Evolutionary conservation across 2,329 filamentous ascomycete species (phyloP).

Genomic region (Coleophoma cylindrospora): DNA sequence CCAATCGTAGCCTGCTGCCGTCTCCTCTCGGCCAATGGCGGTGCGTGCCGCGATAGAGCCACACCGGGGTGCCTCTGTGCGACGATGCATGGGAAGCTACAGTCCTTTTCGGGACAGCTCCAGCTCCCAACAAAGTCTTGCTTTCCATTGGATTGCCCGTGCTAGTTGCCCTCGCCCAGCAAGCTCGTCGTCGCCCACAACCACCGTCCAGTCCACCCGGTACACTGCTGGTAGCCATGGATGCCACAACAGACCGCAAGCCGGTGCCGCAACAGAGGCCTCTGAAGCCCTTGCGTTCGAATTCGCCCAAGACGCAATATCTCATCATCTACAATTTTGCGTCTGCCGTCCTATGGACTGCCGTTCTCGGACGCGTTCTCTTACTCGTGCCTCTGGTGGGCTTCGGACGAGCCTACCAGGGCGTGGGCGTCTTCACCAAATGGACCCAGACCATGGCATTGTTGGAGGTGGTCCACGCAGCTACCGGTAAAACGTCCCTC

Average conservation of each 20-base stretch:
- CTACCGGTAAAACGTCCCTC: slow-evolving; percentile 54
- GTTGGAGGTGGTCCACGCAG: slow-evolving; percentile 78
- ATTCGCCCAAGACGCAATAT: slow-evolving; percentile 57
- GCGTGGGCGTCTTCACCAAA: slow-evolving; percentile 62
- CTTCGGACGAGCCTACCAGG: slow-evolving; percentile 53
- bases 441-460: slow-evolving; percentile 80
- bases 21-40: too few relatives aligned
- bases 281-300: slow-evolving; percentile 25
- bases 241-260: not conserved
- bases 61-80: too few relatives aligned
- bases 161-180: too few relatives aligned
- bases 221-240: not conserved
- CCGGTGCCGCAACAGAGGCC: slow-evolving; percentile 9
- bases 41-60: too few relatives aligned
- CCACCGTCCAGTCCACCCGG: too few relatives aligned
- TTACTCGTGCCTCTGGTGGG: slow-evolving; percentile 47
- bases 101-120: too few relatives aligned
- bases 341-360: slow-evolving; percentile 73
- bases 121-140: too few relatives aligned
- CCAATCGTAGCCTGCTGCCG: too few relatives aligned
- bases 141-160: too few relatives aligned
- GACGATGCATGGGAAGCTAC: too few relatives aligned
- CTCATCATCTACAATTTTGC: slow-evolving; percentile 80
- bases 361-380: slow-evolving; percentile 66
- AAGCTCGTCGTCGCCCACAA: too few relatives aligned